Evolutionary conservation across 495 filamentous ascomycete genomes (phyloP), one percentile per base, ranked within the genome.

Genomic region (Cercophora newfieldiana): DNA sequence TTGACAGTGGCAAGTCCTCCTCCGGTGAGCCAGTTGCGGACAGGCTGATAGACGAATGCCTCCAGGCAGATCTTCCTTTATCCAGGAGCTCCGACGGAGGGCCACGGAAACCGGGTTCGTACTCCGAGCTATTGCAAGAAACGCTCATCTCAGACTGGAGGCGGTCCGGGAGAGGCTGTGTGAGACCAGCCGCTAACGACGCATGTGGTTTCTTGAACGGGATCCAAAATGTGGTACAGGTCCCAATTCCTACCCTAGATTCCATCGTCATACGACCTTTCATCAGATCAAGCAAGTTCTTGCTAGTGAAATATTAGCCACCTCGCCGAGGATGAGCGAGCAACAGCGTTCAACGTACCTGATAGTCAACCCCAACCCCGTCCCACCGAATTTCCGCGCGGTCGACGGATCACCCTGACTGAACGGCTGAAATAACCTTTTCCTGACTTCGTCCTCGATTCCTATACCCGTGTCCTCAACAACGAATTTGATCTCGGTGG

Each of bases 381-480:
- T 96, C 2, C 93, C 92, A 25, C 91, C 92, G 74, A 92, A 95
- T 29, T 84, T 83, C 49, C 89, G 83, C 10, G 87, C 88, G 5
- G 89, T 91, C 2, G 90, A 91, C 22, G 92, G 83, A 68, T 95
- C 93, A 25, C 91, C 92, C 72, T 95, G 91, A 51, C 87, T 90
- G 70, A 96, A 97, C 0, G 93, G 93, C 47, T 90, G 90, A 80
- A 97, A 97, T 1, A 96, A 81, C 18, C 84, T 85, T 67, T 86
- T 86, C 18, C 85, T 77, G 0, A 92, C 89, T 59, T 88, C 86
- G 44, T 93, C 89, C 51, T 90, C 88, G 12, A 96, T 92, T 2
- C 92, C 93, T 54, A 96, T 95, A 0, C 93, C 93, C 2, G 91
- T 88, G 66, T 97, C 93, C 68, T 88, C 81, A 3, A 97, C 86